These are phyloP conservation scores for Smittium culicis DNA, from an alignment of 371 early-diverging fungal species.

Conservation along the genomic window DNA sequence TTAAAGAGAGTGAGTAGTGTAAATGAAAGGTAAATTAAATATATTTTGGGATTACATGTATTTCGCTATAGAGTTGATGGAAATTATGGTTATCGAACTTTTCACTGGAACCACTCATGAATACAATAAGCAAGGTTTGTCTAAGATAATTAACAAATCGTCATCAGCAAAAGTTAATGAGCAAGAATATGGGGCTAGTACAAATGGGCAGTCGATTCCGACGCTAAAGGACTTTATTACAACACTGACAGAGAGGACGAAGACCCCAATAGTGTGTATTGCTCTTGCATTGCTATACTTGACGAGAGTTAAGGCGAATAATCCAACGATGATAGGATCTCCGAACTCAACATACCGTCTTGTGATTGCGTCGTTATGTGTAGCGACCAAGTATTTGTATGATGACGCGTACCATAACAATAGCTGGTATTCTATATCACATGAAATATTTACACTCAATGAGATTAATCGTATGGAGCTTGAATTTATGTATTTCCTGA, in stretches of 20 bases:
- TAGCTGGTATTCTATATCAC: conserved; percentile 43
- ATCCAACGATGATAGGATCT: conserved; percentile 40
- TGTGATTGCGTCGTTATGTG: conserved; percentile 38
- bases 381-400: conserved; percentile 44
- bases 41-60: too few species aligned
- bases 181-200: too few species aligned
- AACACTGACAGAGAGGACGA: conserved; percentile 37
- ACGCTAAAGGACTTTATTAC: conserved; percentile 28
- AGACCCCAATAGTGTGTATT: conserved; percentile 33
- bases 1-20: too few species aligned
- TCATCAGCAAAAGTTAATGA: too few species aligned
- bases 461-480: conserved; percentile 52
- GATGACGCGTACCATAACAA: conserved; percentile 52
- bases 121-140: too few species aligned
- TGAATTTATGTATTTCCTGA: conserved; percentile 41
- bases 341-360: conserved; percentile 42
- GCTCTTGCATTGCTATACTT: conserved; percentile 39
- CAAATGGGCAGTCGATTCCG: conserved; percentile 12
- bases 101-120: too few species aligned
- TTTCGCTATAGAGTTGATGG: background rate
- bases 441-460: conserved; percentile 36
- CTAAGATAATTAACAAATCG: too few species aligned
- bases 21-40: too few species aligned
- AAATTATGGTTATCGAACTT: background rate
- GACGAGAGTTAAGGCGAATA: conserved; percentile 36